These are phyloP conservation scores for Porogramme epimiltina DNA, from an alignment of 1,284 basidiomycete species.

Conservation along the genomic window DNA sequence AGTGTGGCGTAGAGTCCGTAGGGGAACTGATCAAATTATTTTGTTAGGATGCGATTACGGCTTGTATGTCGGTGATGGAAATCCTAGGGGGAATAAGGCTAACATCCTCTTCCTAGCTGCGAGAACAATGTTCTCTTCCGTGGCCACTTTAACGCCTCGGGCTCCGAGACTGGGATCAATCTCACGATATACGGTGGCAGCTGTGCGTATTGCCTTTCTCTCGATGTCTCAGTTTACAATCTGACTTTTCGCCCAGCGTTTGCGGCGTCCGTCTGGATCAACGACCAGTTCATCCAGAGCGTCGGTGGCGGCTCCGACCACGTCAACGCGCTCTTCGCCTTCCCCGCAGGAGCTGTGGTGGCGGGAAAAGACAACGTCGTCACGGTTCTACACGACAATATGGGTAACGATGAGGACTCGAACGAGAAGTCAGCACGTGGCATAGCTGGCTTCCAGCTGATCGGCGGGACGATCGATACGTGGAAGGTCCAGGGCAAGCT, in stretches of 20 bases:
- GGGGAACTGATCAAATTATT: background rate
- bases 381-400: constrained; percentile 80
- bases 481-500: constrained; percentile 87
- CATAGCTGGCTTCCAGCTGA: constrained; percentile 72
- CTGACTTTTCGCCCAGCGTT: constrained; percentile 47
- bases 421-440: constrained; percentile 72
- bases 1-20: background rate
- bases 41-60: constrained; percentile 69
- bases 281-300: constrained; percentile 69
- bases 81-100: background rate
- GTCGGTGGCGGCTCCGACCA: constrained; percentile 65
- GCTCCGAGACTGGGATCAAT: constrained; percentile 60
- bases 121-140: constrained; percentile 81
- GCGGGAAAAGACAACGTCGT: constrained; percentile 67
- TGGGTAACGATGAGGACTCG: constrained; percentile 69
- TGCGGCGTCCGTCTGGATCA: constrained; percentile 81
- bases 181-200: constrained; percentile 79
- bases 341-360: constrained; percentile 56
- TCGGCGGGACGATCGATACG: constrained; percentile 56
- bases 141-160: constrained; percentile 71
- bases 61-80: constrained; percentile 53
- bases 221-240: background rate
- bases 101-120: constrained; percentile 49
- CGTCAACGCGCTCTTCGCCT: constrained; percentile 62
- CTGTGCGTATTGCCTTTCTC: constrained; percentile 43